A percentile compares a stretch with the other conserved stretches of the same genome.
Conservation (phyloP, 73 alveolate genomes). For the Symbiodinium natans region DNA sequence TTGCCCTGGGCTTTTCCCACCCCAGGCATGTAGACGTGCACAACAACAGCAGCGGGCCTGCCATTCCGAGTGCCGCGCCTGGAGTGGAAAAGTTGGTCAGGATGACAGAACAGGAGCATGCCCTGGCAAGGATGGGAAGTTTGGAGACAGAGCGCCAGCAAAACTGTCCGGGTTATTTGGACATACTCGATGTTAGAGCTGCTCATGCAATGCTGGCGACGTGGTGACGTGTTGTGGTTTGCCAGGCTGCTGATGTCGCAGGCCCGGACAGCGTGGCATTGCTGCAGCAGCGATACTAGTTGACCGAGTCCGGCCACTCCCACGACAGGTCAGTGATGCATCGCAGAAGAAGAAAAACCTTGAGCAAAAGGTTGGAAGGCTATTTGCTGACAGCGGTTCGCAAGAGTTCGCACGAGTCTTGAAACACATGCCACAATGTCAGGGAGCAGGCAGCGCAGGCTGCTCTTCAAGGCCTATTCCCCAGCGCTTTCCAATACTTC, state of each 20-base stretch:
- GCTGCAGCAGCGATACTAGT: too few species aligned
- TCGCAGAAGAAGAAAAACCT: not conserved
- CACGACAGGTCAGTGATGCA: not conserved
- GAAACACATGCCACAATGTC: too few species aligned
- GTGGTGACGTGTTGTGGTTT: not conserved
- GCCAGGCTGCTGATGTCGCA: slow-evolving; percentile 6
- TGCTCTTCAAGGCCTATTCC: not conserved
- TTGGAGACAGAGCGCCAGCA: slow-evolving; percentile 1
- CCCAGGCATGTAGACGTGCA: not conserved
- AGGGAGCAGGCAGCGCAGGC: slow-evolving; percentile 1
- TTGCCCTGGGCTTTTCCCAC: too few species aligned
- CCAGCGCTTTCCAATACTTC: too few species aligned
- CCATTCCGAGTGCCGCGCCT: not conserved
- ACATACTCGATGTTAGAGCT: too few species aligned
- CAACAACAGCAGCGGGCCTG: not conserved
- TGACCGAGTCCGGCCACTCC: too few species aligned
- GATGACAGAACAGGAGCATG: not conserved
- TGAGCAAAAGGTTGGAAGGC: not conserved
- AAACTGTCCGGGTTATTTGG: not conserved
- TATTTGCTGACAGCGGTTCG: not conserved
- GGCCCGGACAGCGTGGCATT: too few species aligned
- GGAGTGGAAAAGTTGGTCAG: not conserved
- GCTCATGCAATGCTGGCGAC: not conserved
- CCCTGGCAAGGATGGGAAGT: not conserved
- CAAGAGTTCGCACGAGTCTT: too few species aligned